Base-by-base conservation (phyloP, 176 grass and related monocot species). In the Aegilops longissima region DNA sequence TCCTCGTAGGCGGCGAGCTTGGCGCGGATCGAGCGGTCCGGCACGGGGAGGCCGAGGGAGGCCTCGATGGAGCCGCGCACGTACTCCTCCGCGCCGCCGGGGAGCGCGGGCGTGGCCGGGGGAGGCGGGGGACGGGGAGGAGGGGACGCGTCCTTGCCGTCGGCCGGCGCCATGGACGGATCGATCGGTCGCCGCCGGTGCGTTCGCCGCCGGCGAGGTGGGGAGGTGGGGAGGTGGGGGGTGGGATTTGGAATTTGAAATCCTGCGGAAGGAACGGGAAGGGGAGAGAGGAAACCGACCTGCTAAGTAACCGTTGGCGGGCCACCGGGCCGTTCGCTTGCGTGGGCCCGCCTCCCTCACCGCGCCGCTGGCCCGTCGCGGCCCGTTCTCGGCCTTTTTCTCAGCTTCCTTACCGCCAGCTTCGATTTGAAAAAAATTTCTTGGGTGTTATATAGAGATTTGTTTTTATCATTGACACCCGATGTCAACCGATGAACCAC, bases 1-100 rank as follows among this genome's bases (percentile, higher is more conserved):
- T 95, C 93, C 88, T 98, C 96, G 34, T 86, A 94, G 44, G 96
- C 85, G 24, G 92, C 70, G 31, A 98, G 73, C 91, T 93, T 92
- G 68, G 89, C 83, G 68, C 82, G 90, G 72, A 95, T 82, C 69
- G 82, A 90, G 70, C 79, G 89, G 65, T 88, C 76, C 2, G 91
- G 90, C 78, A 98, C 88, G 34, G 90, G 93, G 70, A 98, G 93
- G 66, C 96, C 91, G 7, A 93, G 91, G 21, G 93, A 92, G 73
- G 31, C 1, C 31, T 34, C 12, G 33, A 70, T 70, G 66, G 66
- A 70, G 13, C 21, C 66, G 17, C 66, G 66, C 66, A 70, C 33
- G 67, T 70, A 36, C 61, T 25, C 33, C 5, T 70, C 67, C 7
- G 67, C 67, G 33, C 17, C 67, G 33, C 33, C 67, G 2, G 33